Evolutionary conservation across 177 flowering plant genomes (phyloP), one percentile per base, ranked within the genome.

Genomic region (Vitis hybrid): DNA sequence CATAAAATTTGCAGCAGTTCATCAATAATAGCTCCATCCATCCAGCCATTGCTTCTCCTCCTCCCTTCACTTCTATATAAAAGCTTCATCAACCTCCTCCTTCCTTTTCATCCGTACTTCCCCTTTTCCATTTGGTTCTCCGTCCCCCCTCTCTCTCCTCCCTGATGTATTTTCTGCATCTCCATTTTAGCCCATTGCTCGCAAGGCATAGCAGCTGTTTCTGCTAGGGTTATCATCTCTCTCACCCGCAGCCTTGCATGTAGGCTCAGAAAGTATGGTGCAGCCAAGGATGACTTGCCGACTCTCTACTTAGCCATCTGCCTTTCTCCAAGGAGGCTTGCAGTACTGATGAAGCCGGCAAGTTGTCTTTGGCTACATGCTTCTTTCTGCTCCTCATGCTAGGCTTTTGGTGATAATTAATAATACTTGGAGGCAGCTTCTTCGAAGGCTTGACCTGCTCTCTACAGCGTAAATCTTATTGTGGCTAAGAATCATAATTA

Each of bases 271-370:
- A 75, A 76, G 81, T 64, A 63, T 67, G 68, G 60, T 76, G 81
- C 77, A 81, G 83, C 83, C 83, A 81, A 81, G 83, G 79, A 81
- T 81, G 81, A 81, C 79, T 81, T 81, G 83, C 83, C 83, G 77
- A 78, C 74, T 64, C 15, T 65, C 66, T 56, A 10, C 15, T 11
- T 59, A 10, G 14, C n/a, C 22, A 22, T 54, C 51, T 64, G 22
- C 22, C 31, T 10, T 3, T 14, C 15, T 15, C 22, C 38, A 4
- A 13, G 22, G 49, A 57, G 71, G 49, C 49, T 64, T 28, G 64
- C 22, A 24, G 62, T 62, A 62, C 11, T 14, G 54, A 54, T 20
- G 60, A 75, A 62, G 76, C 75, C 65, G 83, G 83, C 83, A 78
- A 77, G 81, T 78, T 81, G 81, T 75, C 83, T 76, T 78, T 78